phyloP scores from a whole-genome alignment of 169 alveolate species.

The Cystoisospora suis region DNA sequence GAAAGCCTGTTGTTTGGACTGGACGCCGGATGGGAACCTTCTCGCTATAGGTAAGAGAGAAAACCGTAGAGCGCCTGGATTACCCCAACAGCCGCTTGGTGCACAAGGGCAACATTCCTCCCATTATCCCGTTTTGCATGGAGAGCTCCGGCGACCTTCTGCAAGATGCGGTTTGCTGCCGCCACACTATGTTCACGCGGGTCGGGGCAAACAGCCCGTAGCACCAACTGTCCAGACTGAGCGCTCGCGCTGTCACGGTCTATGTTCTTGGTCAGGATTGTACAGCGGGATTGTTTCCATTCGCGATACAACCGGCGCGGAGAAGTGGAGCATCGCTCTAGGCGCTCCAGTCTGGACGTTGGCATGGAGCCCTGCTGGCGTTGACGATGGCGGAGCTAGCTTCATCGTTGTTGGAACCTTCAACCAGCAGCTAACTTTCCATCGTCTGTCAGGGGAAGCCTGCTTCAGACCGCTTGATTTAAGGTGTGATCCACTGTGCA shows the following conservation, averaged over 20 bases:
- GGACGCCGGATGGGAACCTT: conserved; percentile 86
- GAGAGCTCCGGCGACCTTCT: too few relatives aligned
- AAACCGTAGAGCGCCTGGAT: too few relatives aligned
- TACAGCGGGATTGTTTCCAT: conserved; percentile 78
- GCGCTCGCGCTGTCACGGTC: too few relatives aligned
- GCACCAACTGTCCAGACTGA: too few relatives aligned
- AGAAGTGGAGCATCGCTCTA: conserved; percentile 70
- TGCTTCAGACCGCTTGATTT: conserved; percentile 73
- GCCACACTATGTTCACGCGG: too few relatives aligned
- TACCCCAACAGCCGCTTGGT: too few relatives aligned
- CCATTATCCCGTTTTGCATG: too few relatives aligned
- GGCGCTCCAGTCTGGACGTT: conserved; percentile 84
- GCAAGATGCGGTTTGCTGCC: too few relatives aligned
- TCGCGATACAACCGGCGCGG: conserved; percentile 78
- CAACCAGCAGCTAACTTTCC: conserved; percentile 82
- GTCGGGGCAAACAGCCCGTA: too few relatives aligned
- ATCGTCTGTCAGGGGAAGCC: conserved; percentile 74
- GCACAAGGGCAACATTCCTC: too few relatives aligned
- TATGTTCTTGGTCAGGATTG: conserved; percentile 32
- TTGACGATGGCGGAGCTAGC: background rate
- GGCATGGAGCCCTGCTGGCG: conserved; percentile 73
- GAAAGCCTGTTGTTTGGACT: conserved; percentile 76
- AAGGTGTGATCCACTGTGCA: conserved; percentile 82
- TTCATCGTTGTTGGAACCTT: conserved; percentile 86
- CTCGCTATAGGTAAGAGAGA: conserved; percentile 81